Conservation (phyloP, 2,329 filamentous ascomycete species). For the Alternaria novae-zelandiae region DNA sequence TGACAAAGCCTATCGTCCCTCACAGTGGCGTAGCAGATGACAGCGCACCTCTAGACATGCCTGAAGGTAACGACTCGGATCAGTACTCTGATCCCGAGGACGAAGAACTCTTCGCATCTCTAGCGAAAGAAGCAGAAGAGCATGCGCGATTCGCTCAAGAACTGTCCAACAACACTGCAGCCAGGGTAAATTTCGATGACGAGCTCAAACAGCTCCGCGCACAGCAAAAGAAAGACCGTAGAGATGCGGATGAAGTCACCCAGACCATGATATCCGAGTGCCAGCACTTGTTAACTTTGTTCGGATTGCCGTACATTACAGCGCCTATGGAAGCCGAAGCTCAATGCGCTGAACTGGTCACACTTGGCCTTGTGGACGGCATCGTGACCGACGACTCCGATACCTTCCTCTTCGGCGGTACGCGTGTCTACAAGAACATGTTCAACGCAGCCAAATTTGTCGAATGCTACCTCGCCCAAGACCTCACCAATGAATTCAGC, state of each 20-base stretch:
- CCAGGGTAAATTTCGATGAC: slow-evolving; percentile 78
- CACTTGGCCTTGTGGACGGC: slow-evolving; percentile 87
- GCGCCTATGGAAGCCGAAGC: slow-evolving; percentile 99
- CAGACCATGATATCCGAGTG: slow-evolving; percentile 96
- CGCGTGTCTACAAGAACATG: slow-evolving; percentile 98
- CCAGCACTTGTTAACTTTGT: slow-evolving; percentile 85
- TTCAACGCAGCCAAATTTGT: slow-evolving; percentile 99
- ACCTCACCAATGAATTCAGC: slow-evolving; percentile 88
- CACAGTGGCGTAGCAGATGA: slow-evolving; percentile 42
- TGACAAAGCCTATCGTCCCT: slow-evolving; percentile 38
- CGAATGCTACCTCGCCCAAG: slow-evolving; percentile 86
- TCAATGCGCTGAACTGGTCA: slow-evolving; percentile 91
- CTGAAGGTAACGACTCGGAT: slow-evolving; percentile 39
- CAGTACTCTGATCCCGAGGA: slow-evolving; percentile 83
- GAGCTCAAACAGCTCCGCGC: slow-evolving; percentile 85
- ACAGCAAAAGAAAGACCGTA: slow-evolving; percentile 96
- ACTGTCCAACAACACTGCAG: slow-evolving; percentile 76
- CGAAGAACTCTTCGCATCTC: slow-evolving; percentile 82
- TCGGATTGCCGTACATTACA: slow-evolving; percentile 94
- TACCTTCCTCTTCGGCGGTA: slow-evolving; percentile 95
- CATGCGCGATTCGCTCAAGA: slow-evolving; percentile 91
- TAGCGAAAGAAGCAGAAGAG: slow-evolving; percentile 90
- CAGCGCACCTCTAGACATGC: slow-evolving; percentile 29
- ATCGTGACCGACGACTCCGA: slow-evolving; percentile 98
- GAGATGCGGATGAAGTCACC: slow-evolving; percentile 96